Base-by-base conservation (phyloP, 1,284 basidiomycete species). In the Gastroboletus turbinatus region DNA sequence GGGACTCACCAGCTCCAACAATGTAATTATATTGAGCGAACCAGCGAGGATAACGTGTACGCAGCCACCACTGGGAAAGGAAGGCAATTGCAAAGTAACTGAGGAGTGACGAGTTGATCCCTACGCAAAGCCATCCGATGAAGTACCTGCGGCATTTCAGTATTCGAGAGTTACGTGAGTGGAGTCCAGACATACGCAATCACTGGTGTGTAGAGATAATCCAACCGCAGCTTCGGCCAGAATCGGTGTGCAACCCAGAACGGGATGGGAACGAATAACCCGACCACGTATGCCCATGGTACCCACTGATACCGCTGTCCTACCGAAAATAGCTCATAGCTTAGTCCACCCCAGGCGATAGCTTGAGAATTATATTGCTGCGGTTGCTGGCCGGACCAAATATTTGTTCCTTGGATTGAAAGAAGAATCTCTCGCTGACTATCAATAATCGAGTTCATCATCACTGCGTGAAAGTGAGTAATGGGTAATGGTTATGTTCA, bases 281-380 rank as follows among this genome's bases (percentile, higher is more conserved):
- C 84, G 44, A 85, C 67, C 40, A 85, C 60, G 52, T 85, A 75
- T 5, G 77, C 75, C 72, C 81, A 78, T 0, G 84, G 81, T 13
- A 86, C 77, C 70, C 82, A 79, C 56, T 84, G 78, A 64, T 85
- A 85, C 36, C 79, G 75, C n/a, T 80, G 75, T 30, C 76, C 73
- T 16, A 72, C 70, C 5, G 82, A 73, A 60, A 85, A 88, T 21
- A 87, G 70, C 50, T 81, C 65, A 54, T 82, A 79, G 14, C 82
- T 80, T 7, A 88, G 75, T 2, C 82, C 83, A 75, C 87, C 85
- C 86, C 60, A 87, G 63, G 83, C 80, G 32, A 88, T 75, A 3
- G 87, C 85, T 50, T 82, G 78, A 38, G 79, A 83, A 66, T 89
- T 87, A 63, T 78, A 80, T 53, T 76, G 75, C 62, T 83, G 82